Evolutionary conservation across 2,329 filamentous ascomycete genomes (phyloP), one percentile per base, ranked within the genome.

Genomic region (Delphinella strobiligena): DNA sequence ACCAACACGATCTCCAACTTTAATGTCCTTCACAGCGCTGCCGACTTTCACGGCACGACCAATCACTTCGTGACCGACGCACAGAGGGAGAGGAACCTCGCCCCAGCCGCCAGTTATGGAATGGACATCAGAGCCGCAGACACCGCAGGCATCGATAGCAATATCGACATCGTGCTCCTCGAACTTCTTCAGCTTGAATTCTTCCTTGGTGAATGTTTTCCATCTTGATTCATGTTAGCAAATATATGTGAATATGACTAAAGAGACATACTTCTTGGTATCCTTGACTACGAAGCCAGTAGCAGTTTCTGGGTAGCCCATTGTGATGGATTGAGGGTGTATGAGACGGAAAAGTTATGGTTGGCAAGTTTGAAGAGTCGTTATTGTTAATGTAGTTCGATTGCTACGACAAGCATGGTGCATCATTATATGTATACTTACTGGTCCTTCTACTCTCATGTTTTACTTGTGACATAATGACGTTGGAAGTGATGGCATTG

Each of bases 21-120:
- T 69, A 54, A 68, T 56, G 34, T 58, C 61, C 50, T 63, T 69
- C 49, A 71, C 67, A 43, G 65, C 64, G 44, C 62, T 61, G 38
- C 67, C 67, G 44, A 69, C 64, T 54, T 64, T 67, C 54, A 69
- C 51, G 30, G 64, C 67, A 44, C 61, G 61, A 44, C 67, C 67
- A 41, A 71, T 59, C 51, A 67, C 58, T 63, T 75, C 72, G 61
- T 83, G 79, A 44, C 78, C 80, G 51, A 82, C 79, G 43, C 75
- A 74, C 33, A 81, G 67, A 34, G 78, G 77, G 24, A 71, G 60
- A 39, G 74, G 77, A 31, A 70, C 64, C 47, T 76, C 73, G 43
- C 75, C 78, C 79, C 79, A 83, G 45, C 79, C 78, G 40, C 67
- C 67, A 41, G 51, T 32, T 19, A 61, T 46, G 9, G 55, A 58